Base-by-base conservation (phyloP, 2,329 filamentous ascomycete species). In the Fusarium pseudograminearum region DNA sequence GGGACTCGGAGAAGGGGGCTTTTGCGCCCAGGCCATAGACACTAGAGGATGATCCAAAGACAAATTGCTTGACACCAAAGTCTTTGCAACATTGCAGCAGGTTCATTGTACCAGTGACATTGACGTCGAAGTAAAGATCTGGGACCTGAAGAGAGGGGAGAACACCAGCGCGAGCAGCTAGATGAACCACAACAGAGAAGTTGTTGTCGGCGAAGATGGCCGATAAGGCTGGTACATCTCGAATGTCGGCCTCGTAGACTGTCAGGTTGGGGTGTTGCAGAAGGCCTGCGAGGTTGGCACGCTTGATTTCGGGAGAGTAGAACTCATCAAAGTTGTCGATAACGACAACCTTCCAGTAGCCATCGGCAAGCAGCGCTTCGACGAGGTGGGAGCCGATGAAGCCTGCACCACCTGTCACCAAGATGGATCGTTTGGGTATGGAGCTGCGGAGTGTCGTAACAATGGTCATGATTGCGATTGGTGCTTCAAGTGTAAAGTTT, bases 341-440 rank as follows among this genome's bases (percentile, higher is more conserved):
- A 0, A 63, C 57, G 2, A 62, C 57, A 3, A 62, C 57, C n/a
- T 36, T 63, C 60, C 60, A 63, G 10, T 50, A 53, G 12, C 57
- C 47, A 2, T 63, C 57, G 4, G 60, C 60, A 3, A 63, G 28
- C 15, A 63, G 47, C 4, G 60, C 57, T 16, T 63, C 57, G 2
- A 63, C 60, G 4, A 63, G 60, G 26, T 63, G 60, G 18, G 57
- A 61, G 24, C 60, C 60, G 3, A 63, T 63, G 12, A 63, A 63
- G 40, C 60, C 60, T 7, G 57, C 60, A 26, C 60, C 60, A 15
- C 60, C 60, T 4, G 60, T 63, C 0, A 63, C 57, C 28, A 63
- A 30, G 20, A 63, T 63, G 15, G 47, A 50, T 20, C 26, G 47
- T 31, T 34, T 55, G 18, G 47, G 41, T 12, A 22, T 42, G 8